A percentile compares a stretch with the other conserved stretches of the same genome.
Conservation (phyloP, 2,329 filamentous ascomycete species). For the Alternaria tenuissima region DNA sequence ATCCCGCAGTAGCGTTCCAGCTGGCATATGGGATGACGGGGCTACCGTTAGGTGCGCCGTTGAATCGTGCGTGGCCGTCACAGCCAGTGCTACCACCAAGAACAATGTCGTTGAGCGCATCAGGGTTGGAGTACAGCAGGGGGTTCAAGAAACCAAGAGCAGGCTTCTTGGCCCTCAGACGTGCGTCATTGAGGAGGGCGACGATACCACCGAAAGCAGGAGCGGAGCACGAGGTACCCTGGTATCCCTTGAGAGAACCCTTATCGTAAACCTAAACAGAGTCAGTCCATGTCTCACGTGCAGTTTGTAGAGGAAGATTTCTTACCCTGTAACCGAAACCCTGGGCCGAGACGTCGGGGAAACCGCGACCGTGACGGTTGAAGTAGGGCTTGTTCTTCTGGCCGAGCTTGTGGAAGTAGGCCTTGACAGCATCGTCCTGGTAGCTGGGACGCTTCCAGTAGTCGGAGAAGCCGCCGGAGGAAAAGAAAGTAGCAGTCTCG, state of each 20-base stretch:
- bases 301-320: too few relatives aligned
- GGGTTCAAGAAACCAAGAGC: constrained; percentile 68
- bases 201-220: constrained; percentile 67
- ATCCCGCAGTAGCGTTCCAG: constrained; percentile 45
- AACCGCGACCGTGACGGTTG: constrained; percentile 63
- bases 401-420: constrained; percentile 55
- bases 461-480: constrained; percentile 60
- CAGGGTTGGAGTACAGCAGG: constrained; percentile 60
- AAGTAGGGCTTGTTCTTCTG: constrained; percentile 58
- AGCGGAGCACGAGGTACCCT: constrained; percentile 60
- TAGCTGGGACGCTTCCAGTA: constrained; percentile 59
- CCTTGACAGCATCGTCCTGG: constrained; percentile 55
- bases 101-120: constrained; percentile 58
- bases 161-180: constrained; percentile 59
- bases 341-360: constrained; percentile 69
- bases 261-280: constrained; percentile 46
- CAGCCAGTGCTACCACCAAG: constrained; percentile 50
- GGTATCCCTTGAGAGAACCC: constrained; percentile 49
- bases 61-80: constrained; percentile 38
- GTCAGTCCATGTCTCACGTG: too few relatives aligned
- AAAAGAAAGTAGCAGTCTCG: constrained; percentile 57
- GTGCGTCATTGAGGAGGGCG: constrained; percentile 68
- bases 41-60: constrained; percentile 39
- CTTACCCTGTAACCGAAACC: constrained; percentile 48
- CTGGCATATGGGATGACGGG: constrained; percentile 41